These are phyloP conservation scores for Forsythia suspensa DNA, from an alignment of 257 asterid genomes.

Conservation along the genomic window DNA sequence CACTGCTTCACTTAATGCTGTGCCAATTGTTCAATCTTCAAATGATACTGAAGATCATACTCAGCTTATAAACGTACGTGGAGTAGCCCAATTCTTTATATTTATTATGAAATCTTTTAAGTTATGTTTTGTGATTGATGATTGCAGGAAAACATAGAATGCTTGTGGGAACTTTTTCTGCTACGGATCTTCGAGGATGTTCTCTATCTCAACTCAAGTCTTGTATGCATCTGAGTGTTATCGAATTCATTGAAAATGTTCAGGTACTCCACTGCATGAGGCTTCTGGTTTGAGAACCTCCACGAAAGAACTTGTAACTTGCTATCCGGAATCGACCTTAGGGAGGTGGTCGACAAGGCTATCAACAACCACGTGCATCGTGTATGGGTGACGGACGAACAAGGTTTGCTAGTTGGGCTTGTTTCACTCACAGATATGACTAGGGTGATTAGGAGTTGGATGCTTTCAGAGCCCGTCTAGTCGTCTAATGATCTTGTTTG, in stretches of 20 bases:
- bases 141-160: slow-evolving; percentile 56
- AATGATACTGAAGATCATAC: slow-evolving; percentile 35
- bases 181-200: slow-evolving; percentile 75
- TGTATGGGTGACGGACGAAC: slow-evolving; percentile 65
- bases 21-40: slow-evolving; percentile 57
- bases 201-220: slow-evolving; percentile 48
- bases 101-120: too few relatives aligned
- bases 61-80: slow-evolving; percentile 61
- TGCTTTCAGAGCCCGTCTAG: slow-evolving; percentile 43
- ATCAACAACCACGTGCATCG: slow-evolving; percentile 67
- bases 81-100: too few relatives aligned
- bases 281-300: slow-evolving; percentile 54
- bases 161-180: slow-evolving; percentile 82
- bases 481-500: background rate
- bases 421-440: slow-evolving; percentile 70
- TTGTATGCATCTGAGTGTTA: slow-evolving; percentile 41
- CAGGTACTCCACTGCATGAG: slow-evolving; percentile 44
- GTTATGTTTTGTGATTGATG: background rate
- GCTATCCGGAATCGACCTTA: slow-evolving; percentile 45
- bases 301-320: slow-evolving; percentile 46
- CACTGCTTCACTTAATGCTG: slow-evolving; percentile 62
- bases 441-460: slow-evolving; percentile 50
- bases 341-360: slow-evolving; percentile 71
- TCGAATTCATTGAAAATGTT: slow-evolving; percentile 55
- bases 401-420: slow-evolving; percentile 60